phyloP scores from a whole-genome alignment of 108 stramenopile genomes.

The Skeletonema menzelii region DNA sequence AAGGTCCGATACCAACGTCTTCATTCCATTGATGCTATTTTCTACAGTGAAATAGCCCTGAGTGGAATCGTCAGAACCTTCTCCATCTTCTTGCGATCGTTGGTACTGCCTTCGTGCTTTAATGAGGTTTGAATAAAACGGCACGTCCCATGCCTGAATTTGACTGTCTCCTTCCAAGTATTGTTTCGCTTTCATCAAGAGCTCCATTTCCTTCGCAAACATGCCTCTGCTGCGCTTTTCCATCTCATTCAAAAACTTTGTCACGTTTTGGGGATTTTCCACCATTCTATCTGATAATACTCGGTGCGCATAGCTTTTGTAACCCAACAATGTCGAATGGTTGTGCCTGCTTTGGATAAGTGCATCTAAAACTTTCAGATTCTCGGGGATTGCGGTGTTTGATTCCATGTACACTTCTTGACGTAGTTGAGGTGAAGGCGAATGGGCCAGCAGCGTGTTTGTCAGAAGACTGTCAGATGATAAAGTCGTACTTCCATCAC shows the following conservation, averaged over 20 bases:
- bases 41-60: conserved; percentile 69
- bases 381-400: conserved; percentile 71
- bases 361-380: conserved; percentile 74
- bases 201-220: conserved; percentile 61
- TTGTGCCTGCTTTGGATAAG: conserved; percentile 65
- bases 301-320: conserved; percentile 72
- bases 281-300: conserved; percentile 84
- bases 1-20: conserved; percentile 54
- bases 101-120: conserved; percentile 53
- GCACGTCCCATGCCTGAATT: conserved; percentile 89
- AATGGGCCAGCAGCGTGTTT: conserved; percentile 70
- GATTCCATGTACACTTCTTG: conserved; percentile 72
- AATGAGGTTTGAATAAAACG: conserved; percentile 67
- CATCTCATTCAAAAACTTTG: conserved; percentile 55
- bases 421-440: conserved; percentile 54
- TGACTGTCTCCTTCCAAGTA: conserved; percentile 57
- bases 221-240: conserved; percentile 25
- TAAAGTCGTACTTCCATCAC: conserved; percentile 32
- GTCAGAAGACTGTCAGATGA: conserved; percentile 61
- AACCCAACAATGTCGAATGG: conserved; percentile 66
- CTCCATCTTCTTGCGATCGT: conserved; percentile 39
- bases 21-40: conserved; percentile 77
- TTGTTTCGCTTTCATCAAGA: conserved; percentile 56
- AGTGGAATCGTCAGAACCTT: conserved; percentile 30
- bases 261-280: conserved; percentile 45